These are phyloP conservation scores for Arthrobotrys pseudoclavata DNA, from an alignment of 2,329 filamentous ascomycete species.

Conservation along the genomic window DNA sequence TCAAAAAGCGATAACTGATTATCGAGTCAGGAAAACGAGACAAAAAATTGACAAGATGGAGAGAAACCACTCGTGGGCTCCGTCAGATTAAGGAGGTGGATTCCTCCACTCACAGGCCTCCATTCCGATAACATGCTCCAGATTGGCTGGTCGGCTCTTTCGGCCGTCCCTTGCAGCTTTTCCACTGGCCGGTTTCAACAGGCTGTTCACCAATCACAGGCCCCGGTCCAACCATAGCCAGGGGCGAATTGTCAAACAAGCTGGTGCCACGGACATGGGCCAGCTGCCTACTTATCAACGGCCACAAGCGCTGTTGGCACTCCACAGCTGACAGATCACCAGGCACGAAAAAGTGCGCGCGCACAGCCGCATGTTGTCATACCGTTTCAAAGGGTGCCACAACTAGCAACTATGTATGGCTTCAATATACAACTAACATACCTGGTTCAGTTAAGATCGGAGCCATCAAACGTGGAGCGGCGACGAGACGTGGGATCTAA, in stretches of 20 bases:
- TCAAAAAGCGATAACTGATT: slow-evolving; percentile 33
- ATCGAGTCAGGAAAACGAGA: slow-evolving; percentile 34
- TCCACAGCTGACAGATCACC: slow-evolving; percentile 26
- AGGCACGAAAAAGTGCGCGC: slow-evolving; percentile 17
- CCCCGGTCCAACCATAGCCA: slow-evolving; percentile 1
- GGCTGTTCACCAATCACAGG: slow-evolving; percentile 33
- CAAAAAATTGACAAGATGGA: slow-evolving; percentile 22
- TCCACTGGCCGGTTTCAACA: slow-evolving; percentile 32
- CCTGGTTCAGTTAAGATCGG: slow-evolving; percentile 14
- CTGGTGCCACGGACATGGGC: slow-evolving; percentile 49
- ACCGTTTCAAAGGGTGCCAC: slow-evolving; percentile 17
- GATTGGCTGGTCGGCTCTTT: slow-evolving; percentile 47
- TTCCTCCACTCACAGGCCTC: slow-evolving; percentile 40
- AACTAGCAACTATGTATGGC: slow-evolving; percentile 4
- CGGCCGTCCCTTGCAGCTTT: slow-evolving; percentile 43
- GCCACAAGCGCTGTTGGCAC: slow-evolving; percentile 16
- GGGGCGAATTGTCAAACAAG: slow-evolving; percentile 38
- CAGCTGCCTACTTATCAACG: slow-evolving; percentile 32
- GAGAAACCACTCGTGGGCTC: slow-evolving; percentile 22
- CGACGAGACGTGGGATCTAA: slow-evolving; percentile 28
- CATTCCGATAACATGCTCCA: slow-evolving; percentile 23
- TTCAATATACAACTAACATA: slow-evolving; percentile 1
- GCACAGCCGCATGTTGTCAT: slow-evolving; percentile 14
- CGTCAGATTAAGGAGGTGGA: slow-evolving; percentile 49
- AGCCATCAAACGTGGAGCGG: slow-evolving; percentile 22